Base-by-base conservation (phyloP, 306 rosid genomes). In the Begonia loranthoides region DNA sequence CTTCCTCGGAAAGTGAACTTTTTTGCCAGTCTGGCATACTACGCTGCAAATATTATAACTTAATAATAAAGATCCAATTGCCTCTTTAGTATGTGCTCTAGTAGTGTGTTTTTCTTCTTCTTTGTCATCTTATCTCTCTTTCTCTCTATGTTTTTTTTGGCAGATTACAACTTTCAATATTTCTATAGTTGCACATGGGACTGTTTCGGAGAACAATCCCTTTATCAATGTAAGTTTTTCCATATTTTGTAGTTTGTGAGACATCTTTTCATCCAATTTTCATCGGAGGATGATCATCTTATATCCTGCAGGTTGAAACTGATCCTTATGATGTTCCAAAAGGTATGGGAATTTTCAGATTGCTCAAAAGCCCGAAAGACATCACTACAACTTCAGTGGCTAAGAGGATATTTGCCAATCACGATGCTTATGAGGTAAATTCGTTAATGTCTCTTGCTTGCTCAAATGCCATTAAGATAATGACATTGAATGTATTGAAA, bases 91-190 rank as follows among this genome's bases (percentile, higher is more conserved):
- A 0, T 28, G 6, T 28, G 36, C 36, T 28, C 9, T 28, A 4
- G 6, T 28, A 28, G 36, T 28, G 36, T 28, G 36, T 28, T 28
- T 28, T 28, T 28, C 36, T 28, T 5, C 36, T 7, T 0, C 36
- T 28, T 28, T 28, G 36, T 28, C 36, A 28, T 28, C 36, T 28
- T 28, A 28, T 28, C 9, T 28, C 9, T 28, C 36, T 28, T 8
- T 62, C 16, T 52, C 0, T 52, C 36, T 63, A n/a, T n/a, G n/a
- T 21, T 73, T 59, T 55, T 59, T 50, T 55, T 55, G 59, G 63
- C 96, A 92, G 99, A 77, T 92, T 45, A 80, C 96, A 55, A 92
- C 99, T 59, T 92, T 92, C 76, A 83, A 87, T 56, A 79, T 92
- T 61, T 87, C 94, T 45, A 24, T 73, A 41, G 96, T 83, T 52